Evolutionary conservation across 352 stramenopile genomes (phyloP), one percentile per base, ranked within the genome.

Genomic region (Phytophthora lateralis): DNA sequence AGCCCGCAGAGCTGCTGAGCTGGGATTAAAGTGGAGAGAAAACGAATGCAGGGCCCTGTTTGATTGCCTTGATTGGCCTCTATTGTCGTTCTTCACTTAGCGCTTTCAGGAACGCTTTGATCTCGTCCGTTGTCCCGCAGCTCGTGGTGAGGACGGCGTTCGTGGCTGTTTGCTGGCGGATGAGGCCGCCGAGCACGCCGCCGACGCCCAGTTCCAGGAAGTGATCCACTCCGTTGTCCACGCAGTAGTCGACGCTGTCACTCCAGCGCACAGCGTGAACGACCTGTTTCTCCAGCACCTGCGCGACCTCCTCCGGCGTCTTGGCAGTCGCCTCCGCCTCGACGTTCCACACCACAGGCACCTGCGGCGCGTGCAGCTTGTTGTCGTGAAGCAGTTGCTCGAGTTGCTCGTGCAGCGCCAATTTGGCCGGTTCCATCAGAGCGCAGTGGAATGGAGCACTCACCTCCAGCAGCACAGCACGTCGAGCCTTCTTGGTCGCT

Each of bases 271-370:
- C 88, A 27, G 85, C 75, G 1, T 65, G 52, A 27, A 85, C 74
- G 34, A 95, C 77, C 66, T 96, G 88, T 51, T 78, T 32, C 54
- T 74, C 72, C 41, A 93, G 63, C 30, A 71, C 65, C 14, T 74
- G 68, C 20, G 65, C 60, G 37, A 96, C 75, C 51, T 76, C 63
- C 3, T 69, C 54, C 0, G 62, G 56, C 35, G 70, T 71, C 52
- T 90, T 88, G 0, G 51, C n/a, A 18, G 59, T 70, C 26, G 77
- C 71, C 15, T 58, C 20, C 6, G 71, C 88, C 35, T 91, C 78
- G 1, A 93, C 81, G 58, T 96, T 95, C 82, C 85, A 96, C 27
- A 96, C 80, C 12, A 96, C 73, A 0, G 88, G 84, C n/a, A 90
- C 46, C 15, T 63, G 64, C 0, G 85, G 83, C 29, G 55, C 7